phyloP scores from a whole-genome alignment of 192 early-diverging fungal species.

The Podila epigama region DNA sequence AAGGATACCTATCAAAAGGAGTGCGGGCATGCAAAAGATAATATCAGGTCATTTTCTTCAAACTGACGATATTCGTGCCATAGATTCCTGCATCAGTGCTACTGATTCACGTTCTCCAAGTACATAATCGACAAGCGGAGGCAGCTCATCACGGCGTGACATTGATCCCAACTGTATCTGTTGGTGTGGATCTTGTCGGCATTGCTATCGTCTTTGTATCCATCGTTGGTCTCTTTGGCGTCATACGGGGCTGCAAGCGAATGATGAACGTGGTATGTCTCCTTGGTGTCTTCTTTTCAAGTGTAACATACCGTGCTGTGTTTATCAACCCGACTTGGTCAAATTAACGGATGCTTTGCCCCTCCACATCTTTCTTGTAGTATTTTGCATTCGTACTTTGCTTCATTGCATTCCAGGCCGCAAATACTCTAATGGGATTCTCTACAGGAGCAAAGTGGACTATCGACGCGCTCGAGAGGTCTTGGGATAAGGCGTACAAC shows the following conservation, averaged over 20 bases:
- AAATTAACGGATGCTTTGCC: neutral
- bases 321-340: neutral
- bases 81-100: conserved; percentile 42
- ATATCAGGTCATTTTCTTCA: neutral
- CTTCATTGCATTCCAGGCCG: neutral
- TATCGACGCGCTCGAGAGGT: conserved; percentile 2
- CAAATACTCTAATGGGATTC: neutral
- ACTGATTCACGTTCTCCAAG: conserved; percentile 26
- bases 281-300: neutral
- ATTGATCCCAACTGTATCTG: conserved; percentile 1
- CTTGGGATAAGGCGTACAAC: conserved; percentile 18
- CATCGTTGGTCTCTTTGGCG: conserved; percentile 22
- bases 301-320: neutral
- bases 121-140: conserved; percentile 12
- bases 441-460: conserved; percentile 4
- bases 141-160: neutral
- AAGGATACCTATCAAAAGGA: neutral
- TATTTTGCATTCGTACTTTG: conserved; percentile 16
- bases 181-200: conserved; percentile 16
- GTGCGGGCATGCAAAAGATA: neutral
- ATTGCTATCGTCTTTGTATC: conserved; percentile 10
- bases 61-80: neutral
- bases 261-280: conserved; percentile 25
- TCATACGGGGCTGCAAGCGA: conserved; percentile 4
- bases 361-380: neutral